Conservation (phyloP, 2,329 filamentous ascomycete genomes). For the Chaetomium sp. region DNA sequence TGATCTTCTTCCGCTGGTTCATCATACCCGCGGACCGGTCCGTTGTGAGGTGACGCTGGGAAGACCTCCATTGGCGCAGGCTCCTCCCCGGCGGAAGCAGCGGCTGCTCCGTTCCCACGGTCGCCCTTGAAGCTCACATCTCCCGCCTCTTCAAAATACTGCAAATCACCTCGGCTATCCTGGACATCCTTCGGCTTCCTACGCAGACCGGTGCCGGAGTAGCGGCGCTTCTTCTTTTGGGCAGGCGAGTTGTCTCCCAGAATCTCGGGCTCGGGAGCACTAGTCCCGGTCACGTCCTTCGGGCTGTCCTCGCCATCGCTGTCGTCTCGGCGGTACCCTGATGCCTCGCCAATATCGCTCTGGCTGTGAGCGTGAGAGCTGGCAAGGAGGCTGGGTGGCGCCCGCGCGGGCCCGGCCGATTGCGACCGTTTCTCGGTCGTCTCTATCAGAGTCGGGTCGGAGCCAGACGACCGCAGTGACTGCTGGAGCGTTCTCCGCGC, state of each 20-base stretch:
- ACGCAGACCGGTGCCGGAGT: constrained; percentile 79
- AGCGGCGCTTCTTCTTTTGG: constrained; percentile 59
- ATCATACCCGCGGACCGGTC: not conserved
- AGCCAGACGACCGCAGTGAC: constrained; percentile 39
- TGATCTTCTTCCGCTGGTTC: not conserved
- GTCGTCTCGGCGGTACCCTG: not conserved
- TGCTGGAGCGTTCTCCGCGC: constrained; percentile 51
- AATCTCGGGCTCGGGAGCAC: constrained; percentile 57
- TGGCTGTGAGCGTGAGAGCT: constrained; percentile 20
- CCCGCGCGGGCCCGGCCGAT: not conserved
- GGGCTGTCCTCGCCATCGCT: constrained; percentile 34
- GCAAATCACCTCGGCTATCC: constrained; percentile 66
- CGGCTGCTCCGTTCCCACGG: constrained; percentile 37
- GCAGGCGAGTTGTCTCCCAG: constrained; percentile 37
- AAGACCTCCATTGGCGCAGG: constrained; percentile 12
- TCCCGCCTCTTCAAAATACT: constrained; percentile 85
- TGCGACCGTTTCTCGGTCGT: constrained; percentile 13
- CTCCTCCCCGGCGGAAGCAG: not conserved
- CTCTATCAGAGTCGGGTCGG: constrained; percentile 36
- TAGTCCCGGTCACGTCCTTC: constrained; percentile 56
- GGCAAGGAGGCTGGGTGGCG: constrained; percentile 7
- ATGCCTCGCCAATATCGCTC: constrained; percentile 23
- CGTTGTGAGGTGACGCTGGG: constrained; percentile 8
- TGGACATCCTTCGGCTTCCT: constrained; percentile 66
- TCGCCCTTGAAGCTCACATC: constrained; percentile 74